Evolutionary conservation across 2,329 filamentous ascomycete species (phyloP), one percentile per base, ranked within the genome.

Genomic region (Fusarium sp.): DNA sequence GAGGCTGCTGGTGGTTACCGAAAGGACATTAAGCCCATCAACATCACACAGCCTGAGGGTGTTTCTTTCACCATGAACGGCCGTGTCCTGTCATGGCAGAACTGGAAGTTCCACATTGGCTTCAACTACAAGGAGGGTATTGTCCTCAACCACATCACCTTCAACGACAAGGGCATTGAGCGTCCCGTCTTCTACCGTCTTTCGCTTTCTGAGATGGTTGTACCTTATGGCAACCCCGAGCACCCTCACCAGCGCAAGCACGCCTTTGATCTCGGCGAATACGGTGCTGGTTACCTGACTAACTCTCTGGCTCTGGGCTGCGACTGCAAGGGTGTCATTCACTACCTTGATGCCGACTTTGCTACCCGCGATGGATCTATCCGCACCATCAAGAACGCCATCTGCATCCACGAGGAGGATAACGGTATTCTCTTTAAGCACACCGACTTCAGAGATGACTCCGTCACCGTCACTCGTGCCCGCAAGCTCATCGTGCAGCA

Each of bases 91-190:
- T 90, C 91, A 74, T 98, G 95, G 95, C 95, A 97, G 83, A 97
- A 97, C 81, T 98, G 95, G 93, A 96, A 90, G 78, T 90, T 98
- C 74, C 95, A 98, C 82, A 90, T 98, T 68, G 95, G 95, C 27
- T 98, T 98, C 89, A 98, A 97, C 87, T 97, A 98, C 85, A 90
- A 94, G 30, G 95, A 98, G 84, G 95, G 95, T 25, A 93, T 98
- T 76, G 93, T 98, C 3, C 87, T 98, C 8, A 97, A 94, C 83
- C 95, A 98, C 84, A 95, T 98, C 80, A 94, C 92, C 4, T 97
- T 93, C 84, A 95, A 95, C 77, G 95, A 98, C 84, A 94, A 94
- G 82, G 92, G 94, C 54, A 92, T 86, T 50, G 87, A 92, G 37
- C 89, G 95, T 35, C 93, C 94, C 1, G 88, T 97, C 39, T 97